Conservation (phyloP, 306 rosid genomes). For the Cercis canadensis region DNA sequence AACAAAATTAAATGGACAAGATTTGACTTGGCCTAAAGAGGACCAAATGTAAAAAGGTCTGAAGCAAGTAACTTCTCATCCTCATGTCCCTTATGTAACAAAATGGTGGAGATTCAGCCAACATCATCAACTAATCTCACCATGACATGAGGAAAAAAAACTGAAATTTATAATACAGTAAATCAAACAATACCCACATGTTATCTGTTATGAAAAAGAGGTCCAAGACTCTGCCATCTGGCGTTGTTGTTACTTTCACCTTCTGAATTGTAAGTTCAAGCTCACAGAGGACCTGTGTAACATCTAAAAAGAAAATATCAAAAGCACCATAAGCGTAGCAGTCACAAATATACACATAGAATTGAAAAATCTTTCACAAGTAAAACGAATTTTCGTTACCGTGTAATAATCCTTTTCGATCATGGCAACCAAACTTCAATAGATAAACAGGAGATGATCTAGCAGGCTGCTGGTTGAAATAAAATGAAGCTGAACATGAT, state of each 20-base stretch:
- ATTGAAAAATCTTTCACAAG: not conserved
- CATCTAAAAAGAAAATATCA: conserved; percentile 50
- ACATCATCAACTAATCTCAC: conserved; percentile 1
- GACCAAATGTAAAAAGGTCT: conserved; percentile 14
- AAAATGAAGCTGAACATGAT: conserved; percentile 50
- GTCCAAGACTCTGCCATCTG: conserved; percentile 79
- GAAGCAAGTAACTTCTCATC: not conserved
- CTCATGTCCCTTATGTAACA: not conserved
- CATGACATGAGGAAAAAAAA: not conserved
- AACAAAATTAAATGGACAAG: not conserved
- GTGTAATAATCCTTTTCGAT: conserved; percentile 70
- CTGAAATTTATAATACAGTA: not conserved
- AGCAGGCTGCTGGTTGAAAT: conserved; percentile 45
- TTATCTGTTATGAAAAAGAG: conserved; percentile 82
- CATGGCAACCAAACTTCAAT: conserved; percentile 62
- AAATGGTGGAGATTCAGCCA: conserved; percentile 12
- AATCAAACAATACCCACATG: conserved; percentile 51
- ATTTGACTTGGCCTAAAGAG: not conserved
- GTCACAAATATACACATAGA: not conserved
- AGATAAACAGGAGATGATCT: conserved; percentile 60
- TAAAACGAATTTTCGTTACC: conserved; percentile 42
- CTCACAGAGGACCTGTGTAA: conserved; percentile 62
- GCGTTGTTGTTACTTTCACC: conserved; percentile 83
- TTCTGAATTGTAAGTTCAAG: conserved; percentile 77
- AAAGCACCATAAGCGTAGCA: conserved; percentile 22